Percentiles rank a stretch among this genome's conserved stretches.
Conservation (phyloP, 257 asterid genomes). For the Rehmannia glutinosa region DNA sequence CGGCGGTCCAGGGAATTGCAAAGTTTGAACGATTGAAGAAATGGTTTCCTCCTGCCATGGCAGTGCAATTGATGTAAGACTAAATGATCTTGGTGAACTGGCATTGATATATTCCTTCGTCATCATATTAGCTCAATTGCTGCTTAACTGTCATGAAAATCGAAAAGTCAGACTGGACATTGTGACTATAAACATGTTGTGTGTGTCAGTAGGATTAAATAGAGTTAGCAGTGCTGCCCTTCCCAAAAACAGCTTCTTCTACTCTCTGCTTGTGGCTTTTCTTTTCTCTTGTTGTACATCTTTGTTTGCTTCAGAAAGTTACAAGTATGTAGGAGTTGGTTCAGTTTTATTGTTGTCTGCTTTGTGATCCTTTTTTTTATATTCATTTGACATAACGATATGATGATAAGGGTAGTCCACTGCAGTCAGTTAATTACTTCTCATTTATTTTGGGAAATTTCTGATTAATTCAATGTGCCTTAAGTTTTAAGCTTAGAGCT, state of each 20-base stretch:
- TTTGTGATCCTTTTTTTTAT: too few species aligned
- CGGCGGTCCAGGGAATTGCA: slow-evolving; percentile 93
- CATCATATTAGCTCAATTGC: background rate
- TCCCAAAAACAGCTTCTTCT: background rate
- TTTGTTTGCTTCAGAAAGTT: background rate
- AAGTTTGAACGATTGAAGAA: slow-evolving; percentile 62
- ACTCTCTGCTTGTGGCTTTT: background rate
- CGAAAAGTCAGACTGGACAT: background rate
- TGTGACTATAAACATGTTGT: too few species aligned
- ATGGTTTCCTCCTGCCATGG: slow-evolving; percentile 99
- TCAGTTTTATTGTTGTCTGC: background rate
- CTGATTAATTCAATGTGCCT: too few species aligned
- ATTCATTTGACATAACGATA: too few species aligned
- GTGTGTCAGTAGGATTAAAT: background rate
- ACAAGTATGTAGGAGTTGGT: background rate
- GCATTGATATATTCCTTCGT: background rate
- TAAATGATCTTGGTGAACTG: background rate
- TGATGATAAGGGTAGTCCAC: too few species aligned
- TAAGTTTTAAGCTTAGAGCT: too few species aligned
- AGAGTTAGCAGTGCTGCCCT: background rate
- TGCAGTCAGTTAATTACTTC: too few species aligned
- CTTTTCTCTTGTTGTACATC: slow-evolving; percentile 2
- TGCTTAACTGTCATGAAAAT: background rate
- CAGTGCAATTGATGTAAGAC: slow-evolving; percentile 76
- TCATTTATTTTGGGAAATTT: too few species aligned